Percentiles rank a stretch among this genome's conserved stretches.
phyloP scores from a whole-genome alignment of 2,329 filamentous ascomycete genomes.

The Penicillium thymicola region DNA sequence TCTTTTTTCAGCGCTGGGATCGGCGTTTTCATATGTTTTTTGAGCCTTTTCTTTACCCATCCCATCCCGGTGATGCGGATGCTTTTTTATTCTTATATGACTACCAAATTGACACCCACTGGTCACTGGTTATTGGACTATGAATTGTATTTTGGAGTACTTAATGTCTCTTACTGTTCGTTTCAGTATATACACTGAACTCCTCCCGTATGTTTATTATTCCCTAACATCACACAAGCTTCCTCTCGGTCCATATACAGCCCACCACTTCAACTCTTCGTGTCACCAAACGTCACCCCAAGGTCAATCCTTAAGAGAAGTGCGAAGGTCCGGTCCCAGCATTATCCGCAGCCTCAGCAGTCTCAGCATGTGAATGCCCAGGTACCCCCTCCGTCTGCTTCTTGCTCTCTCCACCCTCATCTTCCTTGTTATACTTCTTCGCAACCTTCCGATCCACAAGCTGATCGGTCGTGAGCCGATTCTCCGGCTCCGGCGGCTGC shows the following conservation, averaged over 20 bases:
- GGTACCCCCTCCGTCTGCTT: slow-evolving; percentile 10
- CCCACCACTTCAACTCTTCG: not conserved
- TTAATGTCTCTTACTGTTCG: not conserved
- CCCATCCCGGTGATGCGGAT: slow-evolving; percentile 13
- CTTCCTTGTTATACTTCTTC: slow-evolving; percentile 15
- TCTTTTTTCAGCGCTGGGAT: not conserved
- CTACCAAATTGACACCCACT: slow-evolving; percentile 14
- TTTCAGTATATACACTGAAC: not conserved
- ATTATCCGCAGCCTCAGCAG: slow-evolving; percentile 12
- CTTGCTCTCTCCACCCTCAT: slow-evolving; percentile 11
- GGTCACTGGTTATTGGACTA: not conserved
- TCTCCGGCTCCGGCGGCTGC: slow-evolving; percentile 22
- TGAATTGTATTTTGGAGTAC: not conserved
- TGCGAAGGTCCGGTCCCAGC: slow-evolving; percentile 17
- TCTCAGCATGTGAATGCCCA: slow-evolving; percentile 24
- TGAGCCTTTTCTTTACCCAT: not conserved
- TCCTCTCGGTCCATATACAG: not conserved
- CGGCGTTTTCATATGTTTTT: not conserved
- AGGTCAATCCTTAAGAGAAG: not conserved
- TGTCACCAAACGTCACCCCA: not conserved
- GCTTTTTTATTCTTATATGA: slow-evolving; percentile 5
- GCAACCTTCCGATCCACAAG: slow-evolving; percentile 25
- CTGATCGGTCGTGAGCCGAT: slow-evolving; percentile 26
- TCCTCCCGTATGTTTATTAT: not conserved
- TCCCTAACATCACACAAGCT: not conserved